Evolutionary conservation across 192 early-diverging fungal genomes (phyloP).

Genomic region (Coemansia sp.): DNA sequence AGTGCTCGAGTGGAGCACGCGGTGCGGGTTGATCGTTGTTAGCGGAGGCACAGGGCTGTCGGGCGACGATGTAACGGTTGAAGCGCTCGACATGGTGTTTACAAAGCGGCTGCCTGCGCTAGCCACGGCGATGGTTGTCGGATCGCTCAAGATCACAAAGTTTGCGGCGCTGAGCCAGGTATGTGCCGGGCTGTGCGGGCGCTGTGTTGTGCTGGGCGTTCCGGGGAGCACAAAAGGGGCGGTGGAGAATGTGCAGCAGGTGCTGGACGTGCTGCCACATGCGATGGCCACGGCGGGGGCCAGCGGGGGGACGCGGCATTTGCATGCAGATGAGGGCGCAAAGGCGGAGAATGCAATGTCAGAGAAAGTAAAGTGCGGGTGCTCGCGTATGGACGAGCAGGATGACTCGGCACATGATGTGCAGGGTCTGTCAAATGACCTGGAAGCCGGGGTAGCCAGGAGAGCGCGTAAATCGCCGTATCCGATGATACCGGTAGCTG

Average conservation of each 20-base stretch:
- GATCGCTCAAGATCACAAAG: constrained; percentile 78
- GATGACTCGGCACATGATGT: neutral
- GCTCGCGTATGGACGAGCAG: constrained; percentile 25
- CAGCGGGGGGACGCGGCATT: neutral
- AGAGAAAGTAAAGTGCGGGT: constrained; percentile 21
- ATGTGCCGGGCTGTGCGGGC: constrained; percentile 60
- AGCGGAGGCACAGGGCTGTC: constrained; percentile 95
- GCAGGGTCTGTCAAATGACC: constrained; percentile 8
- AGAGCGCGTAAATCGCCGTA: constrained; percentile 80
- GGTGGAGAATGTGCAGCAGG: constrained; percentile 76
- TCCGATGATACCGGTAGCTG: constrained; percentile 71
- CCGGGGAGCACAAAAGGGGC: constrained; percentile 89
- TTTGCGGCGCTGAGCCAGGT: constrained; percentile 88
- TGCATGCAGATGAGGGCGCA: constrained; percentile 7
- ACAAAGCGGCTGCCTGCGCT: constrained; percentile 72
- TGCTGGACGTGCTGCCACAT: constrained; percentile 76
- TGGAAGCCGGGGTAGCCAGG: constrained; percentile 54
- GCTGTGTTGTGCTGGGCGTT: constrained; percentile 74
- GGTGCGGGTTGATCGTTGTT: constrained; percentile 71
- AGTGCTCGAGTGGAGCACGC: constrained; percentile 52
- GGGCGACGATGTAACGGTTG: constrained; percentile 82
- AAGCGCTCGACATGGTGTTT: constrained; percentile 76
- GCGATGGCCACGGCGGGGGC: constrained; percentile 63
- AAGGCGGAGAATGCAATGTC: constrained; percentile 9
- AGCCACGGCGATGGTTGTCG: constrained; percentile 70